phyloP scores from a whole-genome alignment of 441 rosid species.

The Mallotus japonicus region DNA sequence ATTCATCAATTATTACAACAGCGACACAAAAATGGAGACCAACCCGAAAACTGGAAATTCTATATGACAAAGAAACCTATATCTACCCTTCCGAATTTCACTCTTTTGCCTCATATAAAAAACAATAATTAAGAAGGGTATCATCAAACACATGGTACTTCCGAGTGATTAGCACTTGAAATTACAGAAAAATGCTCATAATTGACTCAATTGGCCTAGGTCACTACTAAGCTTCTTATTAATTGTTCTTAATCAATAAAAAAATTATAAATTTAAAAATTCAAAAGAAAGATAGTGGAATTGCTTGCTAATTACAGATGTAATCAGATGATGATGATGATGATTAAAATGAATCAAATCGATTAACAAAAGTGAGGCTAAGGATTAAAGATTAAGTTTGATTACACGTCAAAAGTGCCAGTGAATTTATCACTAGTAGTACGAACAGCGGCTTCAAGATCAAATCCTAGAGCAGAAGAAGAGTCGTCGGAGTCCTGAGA shows the following conservation, averaged over 20 bases:
- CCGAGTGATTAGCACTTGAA: not conserved
- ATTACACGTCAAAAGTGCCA: slow-evolving; percentile 46
- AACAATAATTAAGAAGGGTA: not conserved
- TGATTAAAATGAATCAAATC: too few relatives aligned
- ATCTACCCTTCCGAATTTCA: not conserved
- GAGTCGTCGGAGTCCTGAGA: slow-evolving; percentile 34
- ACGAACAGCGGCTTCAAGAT: slow-evolving; percentile 52
- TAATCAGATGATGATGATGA: too few relatives aligned
- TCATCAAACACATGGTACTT: not conserved
- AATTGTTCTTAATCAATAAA: too few relatives aligned
- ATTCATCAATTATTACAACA: not conserved
- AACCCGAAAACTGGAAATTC: not conserved
- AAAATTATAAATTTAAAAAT: too few relatives aligned
- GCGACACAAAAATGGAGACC: not conserved
- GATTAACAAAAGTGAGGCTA: too few relatives aligned
- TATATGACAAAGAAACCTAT: not conserved
- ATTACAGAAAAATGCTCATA: too few relatives aligned
- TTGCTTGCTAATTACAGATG: too few relatives aligned
- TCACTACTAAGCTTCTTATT: too few relatives aligned
- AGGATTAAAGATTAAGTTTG: not conserved
- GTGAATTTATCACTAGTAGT: slow-evolving; percentile 43
- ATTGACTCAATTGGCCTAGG: too few relatives aligned
- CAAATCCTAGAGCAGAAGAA: slow-evolving; percentile 35
- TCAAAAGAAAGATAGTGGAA: too few relatives aligned
- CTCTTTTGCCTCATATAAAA: not conserved